Evolutionary conservation across 2,329 filamentous ascomycete species (phyloP), one percentile per base, ranked within the genome.

Genomic region (Sordariomycetes sp.): DNA sequence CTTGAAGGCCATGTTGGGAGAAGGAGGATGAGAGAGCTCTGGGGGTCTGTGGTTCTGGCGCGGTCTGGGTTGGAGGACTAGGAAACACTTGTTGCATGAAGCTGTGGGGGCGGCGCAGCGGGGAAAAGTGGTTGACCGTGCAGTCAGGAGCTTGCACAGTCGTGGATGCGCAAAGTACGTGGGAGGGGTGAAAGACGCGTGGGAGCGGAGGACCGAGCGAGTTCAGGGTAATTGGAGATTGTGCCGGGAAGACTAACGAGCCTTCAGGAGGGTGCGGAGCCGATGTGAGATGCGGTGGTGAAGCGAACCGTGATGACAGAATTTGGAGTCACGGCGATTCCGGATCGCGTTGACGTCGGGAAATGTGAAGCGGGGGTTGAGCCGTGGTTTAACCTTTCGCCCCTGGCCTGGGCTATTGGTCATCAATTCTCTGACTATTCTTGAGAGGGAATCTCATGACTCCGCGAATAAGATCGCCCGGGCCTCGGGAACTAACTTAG

Each of bases 71-170:
- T 56, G 48, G 39, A 56, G 45, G 36, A 24, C 48, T 35, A 17
- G 50, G 35, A 12, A 56, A 56, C 32, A 56, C 55, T 56, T 52
- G 55, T 56, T 56, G 55, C 55, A 56, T 56, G 55, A 56, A 56
- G 55, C 55, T 56, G 55, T 22, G 42, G 28, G 54, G 25, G 13
- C 17, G 35, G 39, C 55, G 24, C 39, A 45, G 13, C 7, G 17
- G 32, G 35, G 34, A 28, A 10, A 15, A 10, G 54, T 20, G 17
- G n/a, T 45, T 42, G 53, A 52, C 55, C 34, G 55, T 42, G 45
- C 55, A 56, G 25, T 56, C 12, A 28, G 24, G 48, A 48, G 32
- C 45, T 56, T 56, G 55, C 55, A 56, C 55, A 52, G 55, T 52
- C 45, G 48, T 50, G 17, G 17, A 42, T n/a, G 34, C 28, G 22